Evolutionary conservation across 2,329 filamentous ascomycete genomes (phyloP).

Genomic region (Fusarium sp.): DNA sequence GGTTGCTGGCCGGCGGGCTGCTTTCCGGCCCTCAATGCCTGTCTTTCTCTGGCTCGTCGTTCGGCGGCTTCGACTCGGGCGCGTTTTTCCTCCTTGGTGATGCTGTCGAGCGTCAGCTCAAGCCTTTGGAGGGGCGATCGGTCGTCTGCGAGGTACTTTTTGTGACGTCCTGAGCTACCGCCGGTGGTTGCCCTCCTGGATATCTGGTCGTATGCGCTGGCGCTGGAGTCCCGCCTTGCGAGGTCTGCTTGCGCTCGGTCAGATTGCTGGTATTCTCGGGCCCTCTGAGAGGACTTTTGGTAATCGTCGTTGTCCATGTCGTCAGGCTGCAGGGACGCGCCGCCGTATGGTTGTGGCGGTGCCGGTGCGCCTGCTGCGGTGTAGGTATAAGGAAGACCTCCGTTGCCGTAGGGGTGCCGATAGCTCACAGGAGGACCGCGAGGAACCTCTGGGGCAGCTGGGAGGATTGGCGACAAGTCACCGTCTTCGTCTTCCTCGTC

Average conservation of each 20-base stretch:
- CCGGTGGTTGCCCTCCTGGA: constrained; percentile 54
- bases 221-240: constrained; percentile 38
- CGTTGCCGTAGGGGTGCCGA: constrained; percentile 57
- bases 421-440: constrained; percentile 69
- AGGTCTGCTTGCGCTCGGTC: constrained; percentile 37
- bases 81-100: constrained; percentile 95
- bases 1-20: constrained; percentile 34
- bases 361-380: constrained; percentile 21
- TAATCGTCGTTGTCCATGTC: constrained; percentile 45
- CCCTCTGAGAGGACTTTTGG: constrained; percentile 36
- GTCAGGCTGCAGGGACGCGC: constrained; percentile 29
- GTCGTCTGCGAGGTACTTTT: constrained; percentile 77
- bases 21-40: constrained; percentile 53
- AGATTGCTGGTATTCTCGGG: constrained; percentile 31
- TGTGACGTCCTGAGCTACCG: constrained; percentile 58
- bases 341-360: constrained; percentile 17
- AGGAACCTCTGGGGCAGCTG: constrained; percentile 71
- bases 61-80: constrained; percentile 88
- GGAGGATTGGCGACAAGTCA: constrained; percentile 53
- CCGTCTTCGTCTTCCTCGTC: constrained; percentile 55
- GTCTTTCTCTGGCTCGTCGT: constrained; percentile 73
- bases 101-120: constrained; percentile 89
- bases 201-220: constrained; percentile 39
- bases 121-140: constrained; percentile 93
- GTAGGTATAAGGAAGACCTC: constrained; percentile 41